Evolutionary conservation across 2,329 filamentous ascomycete genomes (phyloP).

Genomic region (Aspergillus quadricinctus): DNA sequence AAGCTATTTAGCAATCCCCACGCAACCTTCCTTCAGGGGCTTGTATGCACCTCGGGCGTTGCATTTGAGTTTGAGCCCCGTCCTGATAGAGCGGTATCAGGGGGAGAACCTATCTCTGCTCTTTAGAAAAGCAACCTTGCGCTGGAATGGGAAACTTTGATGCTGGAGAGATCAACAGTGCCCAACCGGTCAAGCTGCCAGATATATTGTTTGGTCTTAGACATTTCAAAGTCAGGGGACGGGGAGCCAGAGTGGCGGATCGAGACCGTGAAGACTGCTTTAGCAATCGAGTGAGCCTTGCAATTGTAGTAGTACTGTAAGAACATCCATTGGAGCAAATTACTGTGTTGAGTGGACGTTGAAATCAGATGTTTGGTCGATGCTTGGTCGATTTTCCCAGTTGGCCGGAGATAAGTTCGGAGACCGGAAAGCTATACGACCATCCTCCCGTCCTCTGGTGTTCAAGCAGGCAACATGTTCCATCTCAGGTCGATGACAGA

Average conservation of each 20-base stretch:
- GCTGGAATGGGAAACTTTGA: neutral
- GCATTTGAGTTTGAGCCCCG: neutral
- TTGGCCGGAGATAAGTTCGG: neutral
- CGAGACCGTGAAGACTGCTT: neutral
- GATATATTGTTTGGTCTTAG: neutral
- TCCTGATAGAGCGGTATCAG: neutral
- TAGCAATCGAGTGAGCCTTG: neutral
- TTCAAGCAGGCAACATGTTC: neutral
- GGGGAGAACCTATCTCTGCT: too few species aligned
- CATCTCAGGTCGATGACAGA: neutral
- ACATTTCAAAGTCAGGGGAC: neutral
- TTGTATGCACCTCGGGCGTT: neutral
- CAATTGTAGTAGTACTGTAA: neutral
- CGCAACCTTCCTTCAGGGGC: neutral
- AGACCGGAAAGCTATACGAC: neutral
- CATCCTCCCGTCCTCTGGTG: neutral
- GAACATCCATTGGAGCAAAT: neutral
- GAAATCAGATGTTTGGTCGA: neutral
- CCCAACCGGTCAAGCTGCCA: neutral
- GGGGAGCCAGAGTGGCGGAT: neutral
- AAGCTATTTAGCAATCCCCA: neutral
- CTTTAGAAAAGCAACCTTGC: neutral
- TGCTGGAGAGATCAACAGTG: neutral
- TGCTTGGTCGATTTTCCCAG: neutral
- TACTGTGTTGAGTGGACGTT: neutral